Conservation (phyloP, 768 basidiomycete genomes). For the Coprinellus aureogranulatus region DNA sequence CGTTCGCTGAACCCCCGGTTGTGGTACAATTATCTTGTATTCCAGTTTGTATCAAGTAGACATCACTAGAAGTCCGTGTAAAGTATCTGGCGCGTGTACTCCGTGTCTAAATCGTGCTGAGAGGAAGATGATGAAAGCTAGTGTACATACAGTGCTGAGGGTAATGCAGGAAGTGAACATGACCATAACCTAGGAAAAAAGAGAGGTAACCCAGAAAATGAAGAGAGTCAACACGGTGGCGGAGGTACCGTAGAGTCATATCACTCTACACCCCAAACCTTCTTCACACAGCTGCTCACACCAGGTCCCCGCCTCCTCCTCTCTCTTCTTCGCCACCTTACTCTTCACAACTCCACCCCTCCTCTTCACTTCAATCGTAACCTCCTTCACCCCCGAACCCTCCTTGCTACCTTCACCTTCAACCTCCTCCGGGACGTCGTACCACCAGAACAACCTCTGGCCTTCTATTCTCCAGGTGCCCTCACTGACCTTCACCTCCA, state of each 20-base stretch:
- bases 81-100: too few species aligned
- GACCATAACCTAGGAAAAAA: too few species aligned
- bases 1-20: too few species aligned
- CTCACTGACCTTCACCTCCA: slow-evolving; percentile 43
- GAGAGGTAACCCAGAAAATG: too few species aligned
- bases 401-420: slow-evolving; percentile 21
- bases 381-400: slow-evolving; percentile 25
- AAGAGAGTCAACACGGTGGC: too few species aligned
- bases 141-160: too few species aligned
- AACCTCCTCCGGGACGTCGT: slow-evolving; percentile 39
- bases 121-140: too few species aligned
- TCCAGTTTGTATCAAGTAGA: too few species aligned
- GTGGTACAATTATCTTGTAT: too few species aligned
- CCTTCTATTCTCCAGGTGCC: slow-evolving; percentile 46
- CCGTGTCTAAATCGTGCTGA: too few species aligned
- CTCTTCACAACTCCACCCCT: slow-evolving; percentile 26
- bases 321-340: slow-evolving; percentile 15
- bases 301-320: slow-evolving; percentile 1
- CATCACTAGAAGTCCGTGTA: too few species aligned
- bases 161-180: too few species aligned
- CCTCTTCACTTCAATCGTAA: slow-evolving; percentile 31
- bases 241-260: not conserved
- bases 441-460: slow-evolving; percentile 55
- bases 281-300: slow-evolving; percentile 10
- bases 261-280: slow-evolving; percentile 7